Evolutionary conservation across 805 yeast species (phyloP), one percentile per base, ranked within the genome.

Genomic region (Torulaspora indica): DNA sequence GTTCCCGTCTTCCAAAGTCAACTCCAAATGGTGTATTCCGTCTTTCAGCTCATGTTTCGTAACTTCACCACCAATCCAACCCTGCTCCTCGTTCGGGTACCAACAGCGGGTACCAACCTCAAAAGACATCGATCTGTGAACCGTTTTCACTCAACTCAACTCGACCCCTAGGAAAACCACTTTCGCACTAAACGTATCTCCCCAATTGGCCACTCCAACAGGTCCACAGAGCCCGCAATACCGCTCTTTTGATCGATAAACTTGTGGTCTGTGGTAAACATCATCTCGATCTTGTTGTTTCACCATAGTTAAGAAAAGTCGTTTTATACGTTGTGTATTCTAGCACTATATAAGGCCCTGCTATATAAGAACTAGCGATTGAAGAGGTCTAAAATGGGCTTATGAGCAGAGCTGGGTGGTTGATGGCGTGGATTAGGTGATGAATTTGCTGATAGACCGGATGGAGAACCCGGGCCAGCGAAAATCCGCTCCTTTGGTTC

Each of bases 61-160:
- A 38, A 83, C 80, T 47, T 78, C 80, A 32, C 79, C 82, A 20
- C 87, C 89, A 8, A 81, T 66, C 88, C 90, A 83, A 6, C 90
- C 91, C 48, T 73, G 70, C 35, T 72, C 71, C 38, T 76, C 79
- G 61, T 80, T 84, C 10, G 87, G 88, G 57, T 78, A 76, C 91
- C 90, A 83, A 62, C 89, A 82, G 53, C 85, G 82, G 58, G 82
- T 77, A 55, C 82, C 82, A 38, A 72, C 69, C 55, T 76, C 79
- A 54, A 68, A 75, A 14, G 74, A 62, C 66, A 60, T 61, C 29
- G 42, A 25, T 41, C 32, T 28, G 12, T 18, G 28, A 18, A 31
- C 34, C 34, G 34, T 12, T 10, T 31, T 31, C 34, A 31, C 20
- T 12, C 14, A 8, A 8, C 13, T 20, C 17, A 29, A 18, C n/a